Evolutionary conservation across 768 basidiomycete species (phyloP).

Genomic region (Podaxis mareebaensis): DNA sequence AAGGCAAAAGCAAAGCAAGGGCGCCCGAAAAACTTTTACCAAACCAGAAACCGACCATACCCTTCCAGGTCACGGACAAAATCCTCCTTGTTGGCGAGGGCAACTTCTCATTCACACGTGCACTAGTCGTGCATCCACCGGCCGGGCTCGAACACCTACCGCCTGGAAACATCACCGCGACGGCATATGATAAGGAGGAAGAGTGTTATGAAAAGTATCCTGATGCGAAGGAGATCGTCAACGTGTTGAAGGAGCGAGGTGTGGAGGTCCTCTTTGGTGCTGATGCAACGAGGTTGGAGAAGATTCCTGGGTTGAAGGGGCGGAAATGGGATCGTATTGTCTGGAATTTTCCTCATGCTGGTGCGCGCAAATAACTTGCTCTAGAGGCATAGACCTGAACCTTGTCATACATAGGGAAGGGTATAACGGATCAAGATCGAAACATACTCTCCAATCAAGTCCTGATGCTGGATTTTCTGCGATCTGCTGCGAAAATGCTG

Average conservation of each 20-base stretch:
- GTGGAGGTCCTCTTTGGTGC: constrained; percentile 76
- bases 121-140: constrained; percentile 50
- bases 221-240: constrained; percentile 62
- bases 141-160: constrained; percentile 53
- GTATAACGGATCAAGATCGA: constrained; percentile 90
- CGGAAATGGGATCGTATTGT: constrained; percentile 75
- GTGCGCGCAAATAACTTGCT: constrained; percentile 40
- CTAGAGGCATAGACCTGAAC: background rate
- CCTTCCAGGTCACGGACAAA: constrained; percentile 62
- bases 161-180: constrained; percentile 74
- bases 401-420: constrained; percentile 56
- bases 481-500: constrained; percentile 66
- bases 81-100: constrained; percentile 90
- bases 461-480: constrained; percentile 79
- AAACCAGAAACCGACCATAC: constrained; percentile 49
- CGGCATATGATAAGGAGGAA: constrained; percentile 79
- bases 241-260: constrained; percentile 53
- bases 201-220: constrained; percentile 84
- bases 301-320: constrained; percentile 54
- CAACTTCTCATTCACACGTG: constrained; percentile 89
- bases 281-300: constrained; percentile 82
- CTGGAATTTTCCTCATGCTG: constrained; percentile 98
- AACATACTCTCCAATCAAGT: constrained; percentile 90
- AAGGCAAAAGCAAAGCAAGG: constrained; percentile 17
- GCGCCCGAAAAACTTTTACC: constrained; percentile 4